A percentile compares a stretch with the other conserved stretches of the same genome.
phyloP scores from a whole-genome alignment of 371 early-diverging fungal genomes.

The Funneliformis caledonium region DNA sequence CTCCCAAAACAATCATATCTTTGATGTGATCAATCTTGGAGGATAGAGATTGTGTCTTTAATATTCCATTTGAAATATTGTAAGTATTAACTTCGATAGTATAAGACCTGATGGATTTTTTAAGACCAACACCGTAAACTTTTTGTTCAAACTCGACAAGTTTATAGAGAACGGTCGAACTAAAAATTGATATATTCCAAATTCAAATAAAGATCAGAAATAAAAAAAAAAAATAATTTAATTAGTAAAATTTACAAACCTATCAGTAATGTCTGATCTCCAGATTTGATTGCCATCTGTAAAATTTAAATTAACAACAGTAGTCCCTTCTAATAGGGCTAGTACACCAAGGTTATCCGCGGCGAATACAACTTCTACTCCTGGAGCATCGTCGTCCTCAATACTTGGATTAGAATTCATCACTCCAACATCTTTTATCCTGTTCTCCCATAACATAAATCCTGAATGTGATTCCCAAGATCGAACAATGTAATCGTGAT shows the following conservation, averaged over 20 bases:
- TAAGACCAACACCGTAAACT: slow-evolving; percentile 26
- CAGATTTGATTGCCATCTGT: slow-evolving; percentile 24
- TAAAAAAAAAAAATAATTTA: not conserved
- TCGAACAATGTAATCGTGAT: slow-evolving; percentile 27
- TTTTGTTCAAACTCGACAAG: slow-evolving; percentile 2
- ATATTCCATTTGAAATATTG: not conserved
- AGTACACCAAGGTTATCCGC: not conserved
- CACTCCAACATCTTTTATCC: not conserved
- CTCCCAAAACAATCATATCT: slow-evolving; percentile 33
- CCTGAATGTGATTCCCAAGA: slow-evolving; percentile 30
- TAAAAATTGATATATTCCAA: not conserved
- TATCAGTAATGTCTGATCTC: slow-evolving; percentile 1
- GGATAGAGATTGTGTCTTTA: not conserved
- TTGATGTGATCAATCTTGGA: slow-evolving; percentile 17
- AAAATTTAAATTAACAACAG: slow-evolving; percentile 1
- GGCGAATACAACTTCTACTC: slow-evolving; percentile 14
- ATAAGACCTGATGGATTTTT: slow-evolving; percentile 13
- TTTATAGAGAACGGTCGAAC: not conserved
- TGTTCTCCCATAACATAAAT: slow-evolving; percentile 35
- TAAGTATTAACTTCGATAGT: slow-evolving; percentile 19
- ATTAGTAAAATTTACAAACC: not conserved
- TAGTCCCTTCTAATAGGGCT: not conserved
- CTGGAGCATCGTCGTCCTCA: not conserved
- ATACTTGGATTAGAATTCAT: not conserved
- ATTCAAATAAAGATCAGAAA: not conserved